A percentile compares a stretch with the other conserved stretches of the same genome.
These are phyloP conservation scores for Neonectria hederae DNA, from an alignment of 2,329 filamentous ascomycete genomes.

Conservation along the genomic window DNA sequence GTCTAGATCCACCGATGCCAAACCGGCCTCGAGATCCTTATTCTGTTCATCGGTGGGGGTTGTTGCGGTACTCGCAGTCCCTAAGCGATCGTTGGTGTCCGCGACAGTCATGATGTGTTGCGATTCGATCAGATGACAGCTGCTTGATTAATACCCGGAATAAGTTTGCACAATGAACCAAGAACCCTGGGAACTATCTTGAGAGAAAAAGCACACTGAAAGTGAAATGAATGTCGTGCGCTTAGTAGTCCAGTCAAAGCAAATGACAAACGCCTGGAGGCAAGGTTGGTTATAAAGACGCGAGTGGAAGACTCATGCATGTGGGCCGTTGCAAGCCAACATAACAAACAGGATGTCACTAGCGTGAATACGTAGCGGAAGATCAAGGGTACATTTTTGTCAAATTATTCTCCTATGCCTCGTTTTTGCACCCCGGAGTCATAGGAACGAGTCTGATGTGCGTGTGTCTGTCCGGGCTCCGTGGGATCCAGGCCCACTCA, in stretches of 20 bases:
- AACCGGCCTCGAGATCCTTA: conserved; percentile 34
- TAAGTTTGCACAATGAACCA: background rate
- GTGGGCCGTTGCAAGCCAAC: background rate
- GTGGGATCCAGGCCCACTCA: background rate
- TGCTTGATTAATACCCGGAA: too few relatives aligned
- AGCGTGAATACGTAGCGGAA: background rate
- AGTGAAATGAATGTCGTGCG: background rate
- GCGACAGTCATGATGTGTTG: conserved; percentile 23
- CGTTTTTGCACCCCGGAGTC: background rate
- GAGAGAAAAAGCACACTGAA: background rate
- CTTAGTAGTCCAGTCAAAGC: background rate
- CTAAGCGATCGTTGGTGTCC: conserved; percentile 24
- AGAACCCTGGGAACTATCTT: background rate
- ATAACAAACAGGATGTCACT: background rate
- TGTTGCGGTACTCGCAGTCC: conserved; percentile 12
- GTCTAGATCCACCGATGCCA: conserved; percentile 34
- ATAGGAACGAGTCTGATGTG: background rate
- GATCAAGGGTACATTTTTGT: background rate
- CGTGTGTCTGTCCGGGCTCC: background rate
- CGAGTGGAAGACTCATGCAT: background rate
- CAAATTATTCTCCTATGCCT: background rate
- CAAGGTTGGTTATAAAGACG: background rate
- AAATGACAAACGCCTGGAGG: background rate
- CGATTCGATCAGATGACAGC: background rate
- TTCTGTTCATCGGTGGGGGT: conserved; percentile 15